A percentile compares a stretch with the other conserved stretches of the same genome.
phyloP scores from a whole-genome alignment of 2,329 filamentous ascomycete species.

The Cladosporium phlei region DNA sequence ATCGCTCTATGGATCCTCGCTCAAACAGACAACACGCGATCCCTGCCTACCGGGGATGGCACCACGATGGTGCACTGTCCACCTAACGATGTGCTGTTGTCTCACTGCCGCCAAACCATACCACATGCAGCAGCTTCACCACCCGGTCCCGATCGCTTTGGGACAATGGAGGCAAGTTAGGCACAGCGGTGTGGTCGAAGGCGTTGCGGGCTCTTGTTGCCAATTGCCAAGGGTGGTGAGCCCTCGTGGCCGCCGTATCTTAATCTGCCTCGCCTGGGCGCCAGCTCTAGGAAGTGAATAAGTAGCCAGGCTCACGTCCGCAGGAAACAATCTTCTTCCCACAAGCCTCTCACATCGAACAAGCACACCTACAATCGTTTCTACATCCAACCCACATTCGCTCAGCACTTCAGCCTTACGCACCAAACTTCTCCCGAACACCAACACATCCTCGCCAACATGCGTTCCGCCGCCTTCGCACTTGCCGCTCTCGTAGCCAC shows the following conservation, averaged over 20 bases:
- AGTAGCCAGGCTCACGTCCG: slow-evolving; percentile 5
- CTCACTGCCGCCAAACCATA: slow-evolving; percentile 16
- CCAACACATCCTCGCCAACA: slow-evolving; percentile 5
- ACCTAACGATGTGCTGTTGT: slow-evolving; percentile 24
- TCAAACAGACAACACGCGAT: background rate
- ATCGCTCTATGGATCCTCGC: background rate
- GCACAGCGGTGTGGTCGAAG: slow-evolving; percentile 3
- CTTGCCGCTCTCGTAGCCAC: slow-evolving; percentile 9
- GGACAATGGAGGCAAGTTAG: background rate
- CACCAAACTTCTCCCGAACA: background rate
- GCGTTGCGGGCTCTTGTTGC: slow-evolving; percentile 6
- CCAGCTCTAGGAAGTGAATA: slow-evolving; percentile 6
- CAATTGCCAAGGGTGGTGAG: slow-evolving; percentile 9
- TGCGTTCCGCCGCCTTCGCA: slow-evolving; percentile 13
- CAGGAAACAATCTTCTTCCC: background rate
- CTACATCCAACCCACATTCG: slow-evolving; percentile 1
- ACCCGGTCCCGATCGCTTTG: background rate
- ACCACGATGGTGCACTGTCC: background rate
- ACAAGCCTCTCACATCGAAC: background rate
- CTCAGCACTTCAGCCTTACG: background rate
- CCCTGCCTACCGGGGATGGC: background rate
- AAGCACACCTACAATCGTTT: background rate
- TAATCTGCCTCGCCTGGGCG: slow-evolving; percentile 1
- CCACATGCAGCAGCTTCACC: slow-evolving; percentile 12
- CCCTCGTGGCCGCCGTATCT: slow-evolving; percentile 5